phyloP scores from a whole-genome alignment of 495 filamentous ascomycete genomes.

The Neurospora sp. region DNA sequence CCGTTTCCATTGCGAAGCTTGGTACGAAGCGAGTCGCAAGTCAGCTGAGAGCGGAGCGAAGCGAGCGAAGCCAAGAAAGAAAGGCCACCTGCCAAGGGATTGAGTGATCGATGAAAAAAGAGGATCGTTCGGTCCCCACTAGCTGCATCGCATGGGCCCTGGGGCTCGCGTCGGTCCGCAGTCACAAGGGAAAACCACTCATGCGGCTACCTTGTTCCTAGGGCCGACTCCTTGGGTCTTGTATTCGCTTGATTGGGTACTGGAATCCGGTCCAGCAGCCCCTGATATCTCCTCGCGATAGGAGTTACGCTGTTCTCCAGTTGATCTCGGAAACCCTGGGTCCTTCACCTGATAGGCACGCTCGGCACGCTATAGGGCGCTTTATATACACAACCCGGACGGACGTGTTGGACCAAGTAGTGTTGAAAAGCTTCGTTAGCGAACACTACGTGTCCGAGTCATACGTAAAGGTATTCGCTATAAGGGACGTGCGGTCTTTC shows the following conservation, averaged over 20 bases:
- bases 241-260: neutral
- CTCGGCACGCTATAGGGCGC: neutral
- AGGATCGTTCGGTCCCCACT: neutral
- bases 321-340: neutral
- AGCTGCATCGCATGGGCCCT: constrained; percentile 5
- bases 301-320: neutral
- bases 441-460: neutral
- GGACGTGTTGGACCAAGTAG: neutral
- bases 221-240: neutral
- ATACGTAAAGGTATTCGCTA: neutral
- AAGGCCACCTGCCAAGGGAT: neutral
- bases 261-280: neutral
- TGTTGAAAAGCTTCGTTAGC: neutral
- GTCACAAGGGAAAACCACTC: constrained; percentile 13
- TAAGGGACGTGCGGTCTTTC: neutral
- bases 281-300: neutral
- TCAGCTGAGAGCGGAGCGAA: neutral
- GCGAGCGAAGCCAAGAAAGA: neutral
- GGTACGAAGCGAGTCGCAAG: neutral
- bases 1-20: neutral
- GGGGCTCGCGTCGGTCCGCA: constrained; percentile 22
- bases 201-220: constrained; percentile 2
- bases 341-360: neutral
- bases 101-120: neutral
- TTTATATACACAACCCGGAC: neutral